Percentiles rank a stretch among this genome's conserved stretches.
Conservation (phyloP, 2,329 filamentous ascomycete species). For the Trichoderma arundinaceum region DNA sequence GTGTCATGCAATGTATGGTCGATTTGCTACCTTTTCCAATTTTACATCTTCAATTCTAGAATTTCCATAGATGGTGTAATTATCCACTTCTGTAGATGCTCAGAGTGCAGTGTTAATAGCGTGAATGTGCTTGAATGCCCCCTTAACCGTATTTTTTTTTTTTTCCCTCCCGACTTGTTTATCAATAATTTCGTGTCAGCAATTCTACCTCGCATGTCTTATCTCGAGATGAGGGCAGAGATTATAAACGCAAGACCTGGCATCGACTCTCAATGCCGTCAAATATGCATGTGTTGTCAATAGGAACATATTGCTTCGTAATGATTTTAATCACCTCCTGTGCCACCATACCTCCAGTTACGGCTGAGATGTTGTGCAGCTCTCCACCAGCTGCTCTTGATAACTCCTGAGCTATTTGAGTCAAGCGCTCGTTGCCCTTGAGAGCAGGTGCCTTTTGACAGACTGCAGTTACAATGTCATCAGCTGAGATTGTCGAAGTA, state of each 20-base stretch:
- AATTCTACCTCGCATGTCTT: not conserved
- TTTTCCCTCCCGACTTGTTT: not conserved
- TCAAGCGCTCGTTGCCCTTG: conserved; percentile 55
- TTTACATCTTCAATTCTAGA: not conserved
- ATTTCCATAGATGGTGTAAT: not conserved
- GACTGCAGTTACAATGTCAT: conserved; percentile 60
- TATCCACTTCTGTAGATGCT: not conserved
- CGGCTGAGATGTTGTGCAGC: conserved; percentile 87
- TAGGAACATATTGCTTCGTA: conserved; percentile 73
- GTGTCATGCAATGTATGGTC: too few species aligned
- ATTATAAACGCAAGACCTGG: conserved; percentile 58
- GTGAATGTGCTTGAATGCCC: not conserved
- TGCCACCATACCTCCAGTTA: conserved; percentile 91
- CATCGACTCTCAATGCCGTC: conserved; percentile 70
- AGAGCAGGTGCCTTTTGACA: conserved; percentile 54
- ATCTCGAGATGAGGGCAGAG: not conserved
- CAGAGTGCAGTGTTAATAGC: not conserved
- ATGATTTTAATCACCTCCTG: conserved; percentile 95
- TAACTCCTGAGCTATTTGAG: conserved; percentile 67
- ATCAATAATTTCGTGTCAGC: not conserved
- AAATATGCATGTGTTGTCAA: conserved; percentile 73
- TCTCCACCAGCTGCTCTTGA: conserved; percentile 81
- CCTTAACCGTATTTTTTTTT: not conserved
- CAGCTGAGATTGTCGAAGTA: conserved; percentile 50
- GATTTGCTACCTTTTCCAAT: too few species aligned